Evolutionary conservation across 1,284 basidiomycete species (phyloP), one percentile per base, ranked within the genome.

Genomic region (Wallemia ichthyophaga): DNA sequence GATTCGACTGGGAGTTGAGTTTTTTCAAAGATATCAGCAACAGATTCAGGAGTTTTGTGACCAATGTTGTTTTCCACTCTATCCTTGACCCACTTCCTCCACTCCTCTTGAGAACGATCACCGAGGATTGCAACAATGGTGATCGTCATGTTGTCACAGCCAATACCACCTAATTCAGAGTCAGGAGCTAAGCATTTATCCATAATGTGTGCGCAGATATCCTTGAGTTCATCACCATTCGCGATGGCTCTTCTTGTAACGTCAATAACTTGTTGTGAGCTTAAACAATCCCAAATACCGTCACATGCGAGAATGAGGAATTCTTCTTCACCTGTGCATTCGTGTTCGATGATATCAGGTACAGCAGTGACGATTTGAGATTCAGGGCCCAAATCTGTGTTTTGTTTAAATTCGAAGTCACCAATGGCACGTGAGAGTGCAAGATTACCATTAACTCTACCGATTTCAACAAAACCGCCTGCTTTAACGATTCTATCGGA

Each of bases 361-460:
- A 96, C 80, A 59, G 87, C 80, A 1, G 94, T 98, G 64, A 99
- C 95, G 60, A 94, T 83, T 71, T 99, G 94, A 60, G 80, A 77
- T 71, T 98, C 91, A 19, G 91, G 80, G 26, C 77, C 71, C 19
- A 96, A 71, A 11, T 77, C 72, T 59, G 78, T 76, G 68, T 91
- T 92, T 71, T 92, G 89, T 76, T 99, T 99, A 76, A 95, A 99
- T 66, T 95, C 89, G 68, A 98, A 98, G 69, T 99, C 94, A 60
- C 94, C 94, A 26, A 99, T 75, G 1, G 94, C 94, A 65, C 94
- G 77, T 23, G 91, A 94, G 53, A 98, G 73, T 0, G 94, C 92
- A 60, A 99, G 79, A 68, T 98, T 98, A 87, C 88, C 94, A 69
- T 98, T 98, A 37, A 98, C 94, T 60, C 94, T 84, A 54, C 89